These are phyloP conservation scores for Phellinidium pouzarii DNA, from an alignment of 1,284 basidiomycete genomes.

Conservation along the genomic window DNA sequence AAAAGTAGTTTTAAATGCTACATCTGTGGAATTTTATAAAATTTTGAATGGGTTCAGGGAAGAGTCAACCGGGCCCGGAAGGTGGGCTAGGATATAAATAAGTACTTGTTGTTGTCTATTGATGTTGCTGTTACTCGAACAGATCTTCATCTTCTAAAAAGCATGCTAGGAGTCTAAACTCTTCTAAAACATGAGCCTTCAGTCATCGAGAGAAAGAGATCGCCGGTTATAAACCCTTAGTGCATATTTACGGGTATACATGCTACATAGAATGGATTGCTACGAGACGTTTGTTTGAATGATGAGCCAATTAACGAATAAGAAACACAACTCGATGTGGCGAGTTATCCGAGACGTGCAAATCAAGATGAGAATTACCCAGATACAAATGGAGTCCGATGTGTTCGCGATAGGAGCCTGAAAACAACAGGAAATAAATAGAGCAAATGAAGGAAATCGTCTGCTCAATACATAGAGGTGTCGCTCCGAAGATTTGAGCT, in stretches of 20 bases:
- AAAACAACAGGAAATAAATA: too few species aligned
- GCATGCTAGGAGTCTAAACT: too few species aligned
- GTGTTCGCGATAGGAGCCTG: not conserved
- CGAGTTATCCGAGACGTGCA: not conserved
- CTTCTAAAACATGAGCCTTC: too few species aligned
- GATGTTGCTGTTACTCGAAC: too few species aligned
- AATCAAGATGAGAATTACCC: not conserved
- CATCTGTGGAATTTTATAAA: too few species aligned
- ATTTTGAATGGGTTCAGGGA: too few species aligned
- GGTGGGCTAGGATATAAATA: too few species aligned
- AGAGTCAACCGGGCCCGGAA: too few species aligned
- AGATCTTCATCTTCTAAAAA: too few species aligned
- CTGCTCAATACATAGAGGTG: not conserved
- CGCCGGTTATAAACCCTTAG: not conserved
- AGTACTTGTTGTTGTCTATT: too few species aligned
- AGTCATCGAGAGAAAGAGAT: too few species aligned
- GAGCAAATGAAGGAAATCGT: not conserved
- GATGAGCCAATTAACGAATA: not conserved
- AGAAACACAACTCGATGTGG: constrained; percentile 1
- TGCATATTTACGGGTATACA: constrained; percentile 2
- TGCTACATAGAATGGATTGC: constrained; percentile 8
- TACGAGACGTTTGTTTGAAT: not conserved
- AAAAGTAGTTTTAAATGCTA: too few species aligned
- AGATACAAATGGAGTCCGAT: not conserved
- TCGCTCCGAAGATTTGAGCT: not conserved